These are phyloP conservation scores for Cercophora scortea DNA, from an alignment of 495 filamentous ascomycete species.

Conservation along the genomic window DNA sequence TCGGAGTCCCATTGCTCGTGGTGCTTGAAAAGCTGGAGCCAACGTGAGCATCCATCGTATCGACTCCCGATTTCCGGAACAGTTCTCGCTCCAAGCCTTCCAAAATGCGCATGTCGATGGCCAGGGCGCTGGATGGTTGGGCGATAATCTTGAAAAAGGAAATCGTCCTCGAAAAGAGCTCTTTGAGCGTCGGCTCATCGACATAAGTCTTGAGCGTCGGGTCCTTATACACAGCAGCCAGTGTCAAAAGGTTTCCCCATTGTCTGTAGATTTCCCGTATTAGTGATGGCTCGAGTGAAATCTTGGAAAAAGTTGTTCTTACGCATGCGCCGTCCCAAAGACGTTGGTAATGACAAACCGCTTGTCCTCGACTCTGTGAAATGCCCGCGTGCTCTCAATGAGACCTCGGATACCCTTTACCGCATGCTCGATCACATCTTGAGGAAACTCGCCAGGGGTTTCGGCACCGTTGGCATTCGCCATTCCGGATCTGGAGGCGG, in stretches of 20 bases:
- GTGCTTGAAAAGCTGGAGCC: conserved; percentile 40
- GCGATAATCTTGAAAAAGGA: conserved; percentile 54
- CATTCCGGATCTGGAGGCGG: not conserved
- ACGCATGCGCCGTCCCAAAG: conserved; percentile 95
- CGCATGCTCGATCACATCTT: conserved; percentile 45
- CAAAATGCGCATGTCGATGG: conserved; percentile 60
- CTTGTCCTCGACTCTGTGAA: conserved; percentile 59
- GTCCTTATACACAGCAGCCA: conserved; percentile 68
- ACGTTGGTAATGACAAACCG: conserved; percentile 87
- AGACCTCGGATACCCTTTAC: conserved; percentile 59
- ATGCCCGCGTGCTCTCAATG: conserved; percentile 77
- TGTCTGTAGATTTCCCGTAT: conserved; percentile 47
- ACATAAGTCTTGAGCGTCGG: conserved; percentile 47
- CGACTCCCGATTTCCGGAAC: conserved; percentile 3
- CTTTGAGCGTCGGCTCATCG: conserved; percentile 37
- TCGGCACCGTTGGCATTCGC: conserved; percentile 13
- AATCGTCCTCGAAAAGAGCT: conserved; percentile 58
- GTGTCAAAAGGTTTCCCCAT: conserved; percentile 91
- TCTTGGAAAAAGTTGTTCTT: conserved; percentile 36
- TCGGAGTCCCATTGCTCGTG: conserved; percentile 11
- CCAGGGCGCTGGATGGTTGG: conserved; percentile 59
- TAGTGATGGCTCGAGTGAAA: too few relatives aligned
- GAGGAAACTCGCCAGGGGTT: conserved; percentile 31
- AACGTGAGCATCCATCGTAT: conserved; percentile 9
- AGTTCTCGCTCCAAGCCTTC: conserved; percentile 51